phyloP scores from a whole-genome alignment of 768 basidiomycete genomes.

The Collybia mongolica region DNA sequence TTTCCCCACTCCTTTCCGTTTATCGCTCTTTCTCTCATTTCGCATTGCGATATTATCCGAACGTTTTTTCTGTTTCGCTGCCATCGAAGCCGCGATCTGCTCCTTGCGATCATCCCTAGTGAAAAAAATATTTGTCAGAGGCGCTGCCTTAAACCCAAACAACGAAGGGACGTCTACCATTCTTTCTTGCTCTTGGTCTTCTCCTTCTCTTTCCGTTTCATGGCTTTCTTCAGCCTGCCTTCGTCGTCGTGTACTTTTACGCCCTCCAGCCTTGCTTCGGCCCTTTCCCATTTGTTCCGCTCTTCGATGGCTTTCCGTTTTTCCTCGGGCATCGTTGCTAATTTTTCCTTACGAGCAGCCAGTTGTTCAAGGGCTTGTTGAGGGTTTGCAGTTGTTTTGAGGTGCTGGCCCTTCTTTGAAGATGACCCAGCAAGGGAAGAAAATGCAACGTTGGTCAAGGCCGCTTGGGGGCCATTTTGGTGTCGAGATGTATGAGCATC shows the following conservation, averaged over 20 bases:
- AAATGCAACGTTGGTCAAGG: constrained; percentile 63
- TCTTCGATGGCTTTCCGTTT: constrained; percentile 81
- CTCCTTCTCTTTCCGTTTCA: constrained; percentile 89
- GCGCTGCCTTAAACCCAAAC: neutral
- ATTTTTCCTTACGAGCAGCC: constrained; percentile 59
- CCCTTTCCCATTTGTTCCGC: constrained; percentile 87
- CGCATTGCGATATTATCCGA: constrained; percentile 87
- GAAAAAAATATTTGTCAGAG: neutral
- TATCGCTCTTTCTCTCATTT: constrained; percentile 74
- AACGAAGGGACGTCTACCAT: constrained; percentile 52
- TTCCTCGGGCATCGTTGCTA: constrained; percentile 54
- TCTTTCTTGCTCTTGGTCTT: constrained; percentile 81
- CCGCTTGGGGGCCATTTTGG: constrained; percentile 31
- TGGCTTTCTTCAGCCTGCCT: constrained; percentile 82
- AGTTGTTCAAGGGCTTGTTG: constrained; percentile 82
- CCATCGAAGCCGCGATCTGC: constrained; percentile 69
- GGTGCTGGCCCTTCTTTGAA: constrained; percentile 48
- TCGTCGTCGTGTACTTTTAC: constrained; percentile 92
- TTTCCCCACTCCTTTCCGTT: constrained; percentile 50
- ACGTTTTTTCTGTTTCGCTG: constrained; percentile 88
- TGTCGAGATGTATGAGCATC: constrained; percentile 23
- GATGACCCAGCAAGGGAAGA: constrained; percentile 54
- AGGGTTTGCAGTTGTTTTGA: constrained; percentile 79
- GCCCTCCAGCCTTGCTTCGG: constrained; percentile 80
- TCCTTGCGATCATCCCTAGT: constrained; percentile 86